Percentiles rank a stretch among this genome's conserved stretches.
Conservation (phyloP, 208 protist genomes). For the Sergeia podlipaevii region DNA sequence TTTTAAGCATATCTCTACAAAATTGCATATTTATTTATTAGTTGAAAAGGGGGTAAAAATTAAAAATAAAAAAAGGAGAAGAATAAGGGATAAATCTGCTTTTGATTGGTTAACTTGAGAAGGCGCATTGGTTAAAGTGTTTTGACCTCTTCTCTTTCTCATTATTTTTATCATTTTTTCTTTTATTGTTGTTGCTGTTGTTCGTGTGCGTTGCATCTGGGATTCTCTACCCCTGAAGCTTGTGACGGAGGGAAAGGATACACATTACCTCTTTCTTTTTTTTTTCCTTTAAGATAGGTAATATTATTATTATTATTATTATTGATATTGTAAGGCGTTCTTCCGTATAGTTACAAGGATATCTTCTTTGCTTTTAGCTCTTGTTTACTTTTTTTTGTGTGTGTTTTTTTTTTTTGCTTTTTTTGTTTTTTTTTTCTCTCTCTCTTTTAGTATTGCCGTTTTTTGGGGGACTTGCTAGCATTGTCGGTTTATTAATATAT, state of each 20-base stretch:
- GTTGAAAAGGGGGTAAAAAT: no score
- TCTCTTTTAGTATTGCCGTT: not conserved
- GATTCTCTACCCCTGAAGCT: not conserved
- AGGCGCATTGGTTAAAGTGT: no score
- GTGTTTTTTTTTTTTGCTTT: not conserved
- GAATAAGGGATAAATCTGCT: no score
- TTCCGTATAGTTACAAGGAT: no score
- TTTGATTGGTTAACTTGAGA: no score
- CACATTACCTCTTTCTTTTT: slow-evolving; percentile 8
- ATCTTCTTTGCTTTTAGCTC: slow-evolving; percentile 7
- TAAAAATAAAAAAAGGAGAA: no score
- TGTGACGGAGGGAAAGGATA: not conserved
- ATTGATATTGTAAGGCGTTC: no score
- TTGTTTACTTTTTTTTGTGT: slow-evolving; percentile 5
- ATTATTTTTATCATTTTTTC: slow-evolving; percentile 3
- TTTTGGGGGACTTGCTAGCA: no score
- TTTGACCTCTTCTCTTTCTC: slow-evolving; percentile 3
- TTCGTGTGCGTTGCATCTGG: not conserved
- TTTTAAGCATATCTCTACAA: no score
- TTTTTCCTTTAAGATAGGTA: not conserved
- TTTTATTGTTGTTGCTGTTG: slow-evolving; percentile 1
- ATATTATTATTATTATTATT: slow-evolving; percentile 2
- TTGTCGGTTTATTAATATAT: no score
- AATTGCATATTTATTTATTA: no score
- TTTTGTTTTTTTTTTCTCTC: not conserved